phyloP scores from a whole-genome alignment of 2,329 filamentous ascomycete species.

The Paecilomyces sp. region DNA sequence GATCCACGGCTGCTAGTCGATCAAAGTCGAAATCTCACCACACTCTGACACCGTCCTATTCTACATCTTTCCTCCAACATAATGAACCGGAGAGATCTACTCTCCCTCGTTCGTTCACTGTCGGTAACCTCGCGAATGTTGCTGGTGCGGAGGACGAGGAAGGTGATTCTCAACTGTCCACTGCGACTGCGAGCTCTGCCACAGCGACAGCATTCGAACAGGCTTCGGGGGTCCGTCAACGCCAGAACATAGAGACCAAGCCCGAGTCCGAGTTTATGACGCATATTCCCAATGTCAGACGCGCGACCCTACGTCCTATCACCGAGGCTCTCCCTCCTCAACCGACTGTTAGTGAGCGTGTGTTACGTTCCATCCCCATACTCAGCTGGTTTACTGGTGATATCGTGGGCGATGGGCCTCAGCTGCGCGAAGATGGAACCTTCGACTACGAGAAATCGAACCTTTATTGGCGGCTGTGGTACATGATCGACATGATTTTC shows the following conservation, averaged over 20 bases:
- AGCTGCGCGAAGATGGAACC: constrained; percentile 37
- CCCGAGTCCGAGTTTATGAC: constrained; percentile 42
- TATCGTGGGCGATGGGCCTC: constrained; percentile 40
- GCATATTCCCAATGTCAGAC: constrained; percentile 60
- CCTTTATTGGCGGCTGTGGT: constrained; percentile 56
- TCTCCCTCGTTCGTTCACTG: constrained; percentile 32
- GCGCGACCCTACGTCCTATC: constrained; percentile 58
- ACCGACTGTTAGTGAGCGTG: constrained; percentile 56
- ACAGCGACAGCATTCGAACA: constrained; percentile 24
- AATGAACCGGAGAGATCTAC: constrained; percentile 28
- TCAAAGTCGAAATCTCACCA: constrained; percentile 22
- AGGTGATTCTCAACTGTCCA: constrained; percentile 25
- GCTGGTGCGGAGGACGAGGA: constrained; percentile 20
- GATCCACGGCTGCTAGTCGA: constrained; percentile 17
- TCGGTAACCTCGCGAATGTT: constrained; percentile 28
- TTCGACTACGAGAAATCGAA: constrained; percentile 65
- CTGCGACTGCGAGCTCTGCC: constrained; percentile 35
- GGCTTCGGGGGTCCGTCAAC: constrained; percentile 19
- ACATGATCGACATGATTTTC: constrained; percentile 48
- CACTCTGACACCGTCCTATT: constrained; percentile 28
- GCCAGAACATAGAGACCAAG: constrained; percentile 20
- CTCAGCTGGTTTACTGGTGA: constrained; percentile 62
- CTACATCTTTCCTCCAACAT: constrained; percentile 24
- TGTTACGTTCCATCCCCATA: constrained; percentile 60
- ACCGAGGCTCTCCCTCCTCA: constrained; percentile 65